Percentiles rank a stretch among this genome's conserved stretches.
These are phyloP conservation scores for Lactifluus volemus DNA, from an alignment of 768 basidiomycete genomes.

Conservation along the genomic window DNA sequence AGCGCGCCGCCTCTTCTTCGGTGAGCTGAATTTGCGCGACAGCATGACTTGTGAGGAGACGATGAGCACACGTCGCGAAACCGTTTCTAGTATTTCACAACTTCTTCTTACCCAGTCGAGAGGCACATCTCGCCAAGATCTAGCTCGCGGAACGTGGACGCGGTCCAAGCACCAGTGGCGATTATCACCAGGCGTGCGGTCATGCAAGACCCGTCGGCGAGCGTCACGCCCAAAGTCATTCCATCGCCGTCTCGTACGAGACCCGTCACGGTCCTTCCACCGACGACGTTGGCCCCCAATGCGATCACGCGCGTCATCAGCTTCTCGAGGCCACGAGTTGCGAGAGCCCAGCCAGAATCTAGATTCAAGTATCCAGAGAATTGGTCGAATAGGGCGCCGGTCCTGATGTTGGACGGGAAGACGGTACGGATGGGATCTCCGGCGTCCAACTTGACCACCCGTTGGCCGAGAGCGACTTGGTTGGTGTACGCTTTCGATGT, in stretches of 20 bases:
- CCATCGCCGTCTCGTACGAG: constrained; percentile 34
- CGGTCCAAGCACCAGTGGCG: constrained; percentile 80
- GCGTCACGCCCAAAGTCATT: constrained; percentile 50
- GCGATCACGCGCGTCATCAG: constrained; percentile 48
- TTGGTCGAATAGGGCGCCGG: constrained; percentile 29
- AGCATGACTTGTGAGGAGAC: constrained; percentile 47
- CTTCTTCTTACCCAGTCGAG: constrained; percentile 63
- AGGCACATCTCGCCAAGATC: constrained; percentile 41
- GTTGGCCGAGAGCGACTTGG: constrained; percentile 49
- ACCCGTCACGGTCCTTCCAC: constrained; percentile 47
- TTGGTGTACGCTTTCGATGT: constrained; percentile 50
- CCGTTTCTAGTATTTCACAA: background rate
- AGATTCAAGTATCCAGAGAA: constrained; percentile 58
- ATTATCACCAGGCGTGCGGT: constrained; percentile 57
- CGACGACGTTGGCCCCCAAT: constrained; percentile 50
- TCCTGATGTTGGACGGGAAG: constrained; percentile 38
- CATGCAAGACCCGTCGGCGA: constrained; percentile 47
- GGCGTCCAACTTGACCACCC: constrained; percentile 34
- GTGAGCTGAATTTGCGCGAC: constrained; percentile 73
- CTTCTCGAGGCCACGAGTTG: constrained; percentile 51
- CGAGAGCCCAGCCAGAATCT: constrained; percentile 81
- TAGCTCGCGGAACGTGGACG: constrained; percentile 60
- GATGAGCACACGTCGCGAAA: background rate
- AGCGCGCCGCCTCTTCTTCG: constrained; percentile 53
- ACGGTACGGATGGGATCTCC: constrained; percentile 34